These are phyloP conservation scores for Aspergillus funiculosus DNA, from an alignment of 495 filamentous ascomycete genomes.

Conservation along the genomic window DNA sequence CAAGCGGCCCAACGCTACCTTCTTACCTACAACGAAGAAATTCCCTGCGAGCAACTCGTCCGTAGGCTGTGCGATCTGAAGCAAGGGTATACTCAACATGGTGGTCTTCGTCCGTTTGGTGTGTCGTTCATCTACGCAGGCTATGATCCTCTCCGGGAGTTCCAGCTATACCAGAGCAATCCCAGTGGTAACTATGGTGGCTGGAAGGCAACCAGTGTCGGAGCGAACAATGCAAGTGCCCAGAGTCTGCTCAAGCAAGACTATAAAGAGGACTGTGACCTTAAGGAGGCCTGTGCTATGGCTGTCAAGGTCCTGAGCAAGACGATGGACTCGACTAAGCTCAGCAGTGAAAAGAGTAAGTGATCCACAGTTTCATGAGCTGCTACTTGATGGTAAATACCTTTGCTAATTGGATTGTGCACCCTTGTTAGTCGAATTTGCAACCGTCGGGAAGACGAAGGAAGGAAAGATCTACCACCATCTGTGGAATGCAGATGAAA, in stretches of 20 bases:
- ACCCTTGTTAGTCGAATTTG: conserved; percentile 75
- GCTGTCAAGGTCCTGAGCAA: conserved; percentile 99
- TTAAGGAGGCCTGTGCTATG: conserved; percentile 95
- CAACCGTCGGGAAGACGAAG: conserved; percentile 92
- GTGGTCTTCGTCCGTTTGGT: conserved; percentile 94
- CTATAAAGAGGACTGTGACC: conserved; percentile 93
- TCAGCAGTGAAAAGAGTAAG: conserved; percentile 98
- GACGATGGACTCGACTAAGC: conserved; percentile 98
- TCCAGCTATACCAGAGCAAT: conserved; percentile 99
- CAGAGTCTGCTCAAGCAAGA: conserved; percentile 98
- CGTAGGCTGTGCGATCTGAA: conserved; percentile 95
- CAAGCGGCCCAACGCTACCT: conserved; percentile 95
- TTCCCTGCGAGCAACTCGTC: conserved; percentile 97
- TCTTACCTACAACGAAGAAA: conserved; percentile 98
- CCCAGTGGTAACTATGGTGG: conserved; percentile 99
- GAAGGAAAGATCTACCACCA: conserved; percentile 95
- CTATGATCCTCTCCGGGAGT: conserved; percentile 89
- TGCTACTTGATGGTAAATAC: background rate
- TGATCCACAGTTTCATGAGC: conserved; percentile 7
- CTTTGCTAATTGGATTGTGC: conserved; percentile 30
- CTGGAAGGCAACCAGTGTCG: conserved; percentile 97
- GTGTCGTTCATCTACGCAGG: conserved; percentile 99
- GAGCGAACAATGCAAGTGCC: conserved; percentile 95
- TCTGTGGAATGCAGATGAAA: conserved; percentile 95
- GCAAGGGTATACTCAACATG: conserved; percentile 99